Conservation (phyloP, 2,329 filamentous ascomycete species). For the Epichloe sibirici region DNA sequence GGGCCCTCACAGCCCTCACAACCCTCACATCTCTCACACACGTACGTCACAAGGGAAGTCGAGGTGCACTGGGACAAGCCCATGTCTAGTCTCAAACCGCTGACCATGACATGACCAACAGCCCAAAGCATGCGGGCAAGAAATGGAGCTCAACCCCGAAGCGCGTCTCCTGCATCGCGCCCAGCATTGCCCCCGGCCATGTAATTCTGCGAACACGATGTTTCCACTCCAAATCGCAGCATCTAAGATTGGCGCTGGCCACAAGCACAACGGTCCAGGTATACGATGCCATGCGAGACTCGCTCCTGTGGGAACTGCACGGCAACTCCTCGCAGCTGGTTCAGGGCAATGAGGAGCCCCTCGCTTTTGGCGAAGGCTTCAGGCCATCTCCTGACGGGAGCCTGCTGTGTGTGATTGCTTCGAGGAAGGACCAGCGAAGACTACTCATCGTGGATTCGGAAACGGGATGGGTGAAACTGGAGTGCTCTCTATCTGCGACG, state of each 20-base stretch:
- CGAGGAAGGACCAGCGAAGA: background rate
- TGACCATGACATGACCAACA: background rate
- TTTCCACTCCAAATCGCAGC: background rate
- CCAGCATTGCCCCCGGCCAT: conserved; percentile 2
- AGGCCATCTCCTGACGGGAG: conserved; percentile 5
- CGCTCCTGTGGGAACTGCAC: conserved; percentile 6
- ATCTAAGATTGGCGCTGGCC: conserved; percentile 1
- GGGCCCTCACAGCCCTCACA: background rate
- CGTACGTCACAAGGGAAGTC: too few relatives aligned
- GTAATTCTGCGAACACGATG: conserved; percentile 1
- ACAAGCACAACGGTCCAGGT: conserved; percentile 3
- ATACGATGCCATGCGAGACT: conserved; percentile 1
- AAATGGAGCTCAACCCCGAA: conserved; percentile 1
- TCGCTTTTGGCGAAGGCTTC: conserved; percentile 2
- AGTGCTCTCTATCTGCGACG: background rate
- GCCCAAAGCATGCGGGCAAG: background rate
- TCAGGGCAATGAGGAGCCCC: conserved; percentile 4
- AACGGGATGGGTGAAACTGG: conserved; percentile 4
- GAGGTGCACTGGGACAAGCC: too few relatives aligned
- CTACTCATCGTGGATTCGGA: conserved; percentile 3
- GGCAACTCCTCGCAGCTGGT: conserved; percentile 6
- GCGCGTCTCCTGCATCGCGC: conserved; percentile 1
- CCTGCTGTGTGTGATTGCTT: conserved; percentile 2
- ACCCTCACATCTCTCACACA: too few relatives aligned
- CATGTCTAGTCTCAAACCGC: too few relatives aligned